Percentiles rank a stretch among this genome's conserved stretches.
Evolutionary conservation across 495 filamentous ascomycete species (phyloP).

Genomic region (Rhypophila decipiens): DNA sequence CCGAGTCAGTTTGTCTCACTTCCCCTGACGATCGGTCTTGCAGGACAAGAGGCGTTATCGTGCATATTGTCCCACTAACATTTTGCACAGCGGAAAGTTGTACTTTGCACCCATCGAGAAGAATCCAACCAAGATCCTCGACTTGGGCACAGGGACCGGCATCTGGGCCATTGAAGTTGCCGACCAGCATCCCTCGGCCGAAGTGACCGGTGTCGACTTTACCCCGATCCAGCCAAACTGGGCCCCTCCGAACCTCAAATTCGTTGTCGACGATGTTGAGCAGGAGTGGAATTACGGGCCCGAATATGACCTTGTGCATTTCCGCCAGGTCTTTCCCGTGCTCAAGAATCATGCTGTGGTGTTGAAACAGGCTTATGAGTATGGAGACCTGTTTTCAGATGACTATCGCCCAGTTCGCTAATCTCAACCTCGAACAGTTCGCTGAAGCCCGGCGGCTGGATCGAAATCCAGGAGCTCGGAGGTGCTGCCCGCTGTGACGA

Average conservation of each 20-base stretch:
- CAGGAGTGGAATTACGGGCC: slow-evolving; percentile 26
- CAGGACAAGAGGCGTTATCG: too few species aligned
- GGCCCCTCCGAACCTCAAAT: slow-evolving; percentile 27
- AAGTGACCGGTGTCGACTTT: slow-evolving; percentile 23
- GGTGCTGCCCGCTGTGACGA: slow-evolving; percentile 35
- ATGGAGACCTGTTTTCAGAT: neutral
- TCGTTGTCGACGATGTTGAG: slow-evolving; percentile 34
- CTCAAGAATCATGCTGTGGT: slow-evolving; percentile 20
- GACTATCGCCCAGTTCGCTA: neutral
- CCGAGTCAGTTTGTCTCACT: slow-evolving; percentile 12
- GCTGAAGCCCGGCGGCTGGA: slow-evolving; percentile 33
- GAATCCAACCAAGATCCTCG: slow-evolving; percentile 32
- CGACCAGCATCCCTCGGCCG: slow-evolving; percentile 23
- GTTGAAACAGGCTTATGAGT: neutral
- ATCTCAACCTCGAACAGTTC: slow-evolving; percentile 13
- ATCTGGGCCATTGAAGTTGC: slow-evolving; percentile 32
- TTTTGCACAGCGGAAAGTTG: slow-evolving; percentile 27
- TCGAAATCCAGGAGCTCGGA: slow-evolving; percentile 40
- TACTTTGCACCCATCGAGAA: slow-evolving; percentile 34
- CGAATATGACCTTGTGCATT: slow-evolving; percentile 28
- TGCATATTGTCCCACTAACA: too few species aligned
- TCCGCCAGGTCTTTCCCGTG: slow-evolving; percentile 28
- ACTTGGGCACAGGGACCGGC: slow-evolving; percentile 48
- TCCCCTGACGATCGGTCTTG: too few species aligned
- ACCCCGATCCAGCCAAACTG: slow-evolving; percentile 33